These are phyloP conservation scores for Suhomyces chickasaworum DNA, from an alignment of 1,139 yeast species.

Conservation along the genomic window DNA sequence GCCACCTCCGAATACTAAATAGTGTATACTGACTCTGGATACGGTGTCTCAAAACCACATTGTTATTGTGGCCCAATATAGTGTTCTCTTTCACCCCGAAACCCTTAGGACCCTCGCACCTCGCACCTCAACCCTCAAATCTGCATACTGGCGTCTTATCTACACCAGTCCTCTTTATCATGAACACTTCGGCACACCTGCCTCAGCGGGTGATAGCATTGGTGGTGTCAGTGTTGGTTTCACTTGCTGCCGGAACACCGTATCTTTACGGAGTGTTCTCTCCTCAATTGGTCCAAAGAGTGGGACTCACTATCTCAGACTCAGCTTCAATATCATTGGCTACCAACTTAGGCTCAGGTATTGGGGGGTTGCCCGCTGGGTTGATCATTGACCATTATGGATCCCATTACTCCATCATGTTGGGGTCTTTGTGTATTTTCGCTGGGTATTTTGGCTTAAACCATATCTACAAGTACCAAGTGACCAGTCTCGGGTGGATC, in stretches of 20 bases:
- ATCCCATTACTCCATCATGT: conserved; percentile 51
- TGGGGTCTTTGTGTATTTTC: conserved; percentile 56
- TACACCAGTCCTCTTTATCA: background rate
- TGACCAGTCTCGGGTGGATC: conserved; percentile 28
- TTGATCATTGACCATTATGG: conserved; percentile 62
- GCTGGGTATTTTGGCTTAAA: conserved; percentile 41
- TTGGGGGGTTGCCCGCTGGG: conserved; percentile 74
- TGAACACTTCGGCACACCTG: conserved; percentile 10
- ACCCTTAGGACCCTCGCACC: too few relatives aligned
- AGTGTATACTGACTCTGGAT: too few relatives aligned
- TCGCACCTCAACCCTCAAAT: background rate
- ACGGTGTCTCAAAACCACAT: too few relatives aligned
- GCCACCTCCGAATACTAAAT: too few relatives aligned
- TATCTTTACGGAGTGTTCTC: conserved; percentile 72
- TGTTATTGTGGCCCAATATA: background rate
- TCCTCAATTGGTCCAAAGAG: conserved; percentile 62
- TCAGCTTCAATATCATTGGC: conserved; percentile 68
- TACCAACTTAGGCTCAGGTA: conserved; percentile 61
- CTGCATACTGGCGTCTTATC: background rate
- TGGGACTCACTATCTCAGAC: conserved; percentile 59
- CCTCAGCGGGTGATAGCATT: conserved; percentile 18
- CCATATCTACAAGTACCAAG: conserved; percentile 29
- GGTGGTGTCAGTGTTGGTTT: conserved; percentile 34
- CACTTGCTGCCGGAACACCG: conserved; percentile 64
- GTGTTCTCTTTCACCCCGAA: too few relatives aligned